These are phyloP conservation scores for Zoysia matrella DNA, from an alignment of 202 grass and related monocot genomes.

Conservation along the genomic window DNA sequence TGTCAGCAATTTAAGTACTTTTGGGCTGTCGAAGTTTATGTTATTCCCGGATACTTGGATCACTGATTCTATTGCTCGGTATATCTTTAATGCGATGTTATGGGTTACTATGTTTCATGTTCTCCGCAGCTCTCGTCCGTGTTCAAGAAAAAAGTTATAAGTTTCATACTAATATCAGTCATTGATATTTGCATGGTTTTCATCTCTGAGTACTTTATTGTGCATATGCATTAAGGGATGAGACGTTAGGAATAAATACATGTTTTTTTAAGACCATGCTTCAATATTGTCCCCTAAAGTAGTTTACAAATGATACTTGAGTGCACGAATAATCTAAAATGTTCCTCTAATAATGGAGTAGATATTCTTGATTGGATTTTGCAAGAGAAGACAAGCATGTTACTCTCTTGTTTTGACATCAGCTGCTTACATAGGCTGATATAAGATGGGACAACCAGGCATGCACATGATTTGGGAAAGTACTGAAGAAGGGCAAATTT, in stretches of 20 bases:
- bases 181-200: neutral
- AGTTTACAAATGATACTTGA: too few species aligned
- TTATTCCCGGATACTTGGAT: neutral
- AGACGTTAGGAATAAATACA: neutral
- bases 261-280: too few species aligned
- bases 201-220: neutral
- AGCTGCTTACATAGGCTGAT: slow-evolving; percentile 26
- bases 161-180: too few species aligned
- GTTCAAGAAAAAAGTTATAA: too few species aligned
- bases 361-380: too few species aligned
- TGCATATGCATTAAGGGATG: neutral
- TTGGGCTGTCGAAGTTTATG: neutral
- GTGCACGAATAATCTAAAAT: too few species aligned
- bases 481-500: neutral
- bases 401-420: neutral
- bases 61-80: neutral
- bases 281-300: too few species aligned
- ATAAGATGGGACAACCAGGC: neutral
- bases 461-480: slow-evolving; percentile 1
- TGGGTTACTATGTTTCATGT: neutral
- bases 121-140: neutral
- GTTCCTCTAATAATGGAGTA: too few species aligned
- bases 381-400: too few species aligned
- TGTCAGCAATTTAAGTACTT: neutral
- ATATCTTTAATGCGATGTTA: slow-evolving; percentile 5